Percentiles rank a stretch among this genome's conserved stretches.
Conservation (phyloP, 192 early-diverging fungal species). For the Linnemannia elongata region DNA sequence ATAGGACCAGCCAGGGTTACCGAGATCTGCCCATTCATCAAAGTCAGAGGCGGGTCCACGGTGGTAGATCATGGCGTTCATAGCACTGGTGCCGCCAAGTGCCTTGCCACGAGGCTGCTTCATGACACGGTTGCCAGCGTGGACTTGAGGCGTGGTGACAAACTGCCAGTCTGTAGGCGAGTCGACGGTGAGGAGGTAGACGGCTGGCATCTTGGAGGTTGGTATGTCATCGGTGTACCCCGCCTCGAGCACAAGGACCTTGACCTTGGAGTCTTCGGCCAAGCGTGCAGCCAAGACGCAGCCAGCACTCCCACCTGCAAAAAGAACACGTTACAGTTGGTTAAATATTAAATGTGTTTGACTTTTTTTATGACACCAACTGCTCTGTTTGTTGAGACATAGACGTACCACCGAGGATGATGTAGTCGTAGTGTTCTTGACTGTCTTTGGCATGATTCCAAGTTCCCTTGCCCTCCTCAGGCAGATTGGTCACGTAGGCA, state of each 20-base stretch:
- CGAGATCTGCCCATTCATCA: conserved; percentile 41
- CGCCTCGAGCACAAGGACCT: conserved; percentile 43
- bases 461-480: conserved; percentile 32
- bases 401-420: conserved; percentile 35
- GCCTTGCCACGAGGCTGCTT: conserved; percentile 51
- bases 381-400: not conserved
- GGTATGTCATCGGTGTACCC: conserved; percentile 39
- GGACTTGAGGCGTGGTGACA: conserved; percentile 22
- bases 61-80: conserved; percentile 56
- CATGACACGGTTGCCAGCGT: conserved; percentile 20
- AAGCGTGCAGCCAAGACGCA: conserved; percentile 46
- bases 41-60: conserved; percentile 49
- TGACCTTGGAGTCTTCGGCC: conserved; percentile 42
- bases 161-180: conserved; percentile 32
- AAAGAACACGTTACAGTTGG: not conserved
- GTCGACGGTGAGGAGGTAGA: conserved; percentile 20
- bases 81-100: conserved; percentile 39
- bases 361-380: too few species aligned
- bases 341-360: too few species aligned
- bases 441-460: conserved; percentile 36
- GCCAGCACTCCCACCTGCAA: conserved; percentile 50
- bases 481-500: conserved; percentile 17
- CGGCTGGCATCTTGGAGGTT: conserved; percentile 19
- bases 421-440: conserved; percentile 37
- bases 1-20: conserved; percentile 47